Evolutionary conservation across 441 rosid species (phyloP).

Genomic region (Adansonia grandidieri): DNA sequence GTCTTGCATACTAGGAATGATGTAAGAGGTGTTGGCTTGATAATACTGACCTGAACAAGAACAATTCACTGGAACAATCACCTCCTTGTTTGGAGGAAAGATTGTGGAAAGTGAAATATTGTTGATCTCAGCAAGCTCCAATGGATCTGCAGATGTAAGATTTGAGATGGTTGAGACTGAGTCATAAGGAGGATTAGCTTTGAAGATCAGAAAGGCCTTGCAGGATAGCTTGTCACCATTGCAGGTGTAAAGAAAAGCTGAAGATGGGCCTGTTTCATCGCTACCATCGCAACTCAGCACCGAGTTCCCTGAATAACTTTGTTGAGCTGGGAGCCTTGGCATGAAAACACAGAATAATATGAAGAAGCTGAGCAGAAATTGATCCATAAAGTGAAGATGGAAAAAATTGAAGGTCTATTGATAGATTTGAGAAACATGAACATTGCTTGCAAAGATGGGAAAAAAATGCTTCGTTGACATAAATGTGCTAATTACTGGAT

Average conservation of each 20-base stretch:
- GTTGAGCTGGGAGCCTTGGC: constrained; percentile 19
- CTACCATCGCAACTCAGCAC: neutral
- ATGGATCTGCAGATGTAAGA: constrained; percentile 54
- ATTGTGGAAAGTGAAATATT: constrained; percentile 43
- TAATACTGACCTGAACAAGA: constrained; percentile 67
- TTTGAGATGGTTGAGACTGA: constrained; percentile 59
- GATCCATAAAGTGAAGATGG: constrained; percentile 10
- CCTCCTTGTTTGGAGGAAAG: constrained; percentile 50
- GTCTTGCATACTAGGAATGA: constrained; percentile 33
- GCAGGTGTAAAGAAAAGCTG: constrained; percentile 63
- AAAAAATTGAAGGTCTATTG: neutral
- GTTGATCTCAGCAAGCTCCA: constrained; percentile 54
- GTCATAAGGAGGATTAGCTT: constrained; percentile 59
- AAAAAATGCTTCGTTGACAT: constrained; percentile 3
- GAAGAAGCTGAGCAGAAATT: neutral
- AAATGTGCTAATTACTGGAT: neutral
- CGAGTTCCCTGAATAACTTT: constrained; percentile 19
- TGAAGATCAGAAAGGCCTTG: constrained; percentile 60
- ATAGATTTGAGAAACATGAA: constrained; percentile 15
- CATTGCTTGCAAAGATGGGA: constrained; percentile 1
- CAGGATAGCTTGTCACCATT: constrained; percentile 64
- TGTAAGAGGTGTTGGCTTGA: constrained; percentile 59
- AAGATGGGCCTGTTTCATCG: constrained; percentile 18
- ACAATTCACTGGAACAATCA: constrained; percentile 68
- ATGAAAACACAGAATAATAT: constrained; percentile 7